Evolutionary conservation across 495 filamentous ascomycete genomes (phyloP).

Genomic region (Tirmania nivea): DNA sequence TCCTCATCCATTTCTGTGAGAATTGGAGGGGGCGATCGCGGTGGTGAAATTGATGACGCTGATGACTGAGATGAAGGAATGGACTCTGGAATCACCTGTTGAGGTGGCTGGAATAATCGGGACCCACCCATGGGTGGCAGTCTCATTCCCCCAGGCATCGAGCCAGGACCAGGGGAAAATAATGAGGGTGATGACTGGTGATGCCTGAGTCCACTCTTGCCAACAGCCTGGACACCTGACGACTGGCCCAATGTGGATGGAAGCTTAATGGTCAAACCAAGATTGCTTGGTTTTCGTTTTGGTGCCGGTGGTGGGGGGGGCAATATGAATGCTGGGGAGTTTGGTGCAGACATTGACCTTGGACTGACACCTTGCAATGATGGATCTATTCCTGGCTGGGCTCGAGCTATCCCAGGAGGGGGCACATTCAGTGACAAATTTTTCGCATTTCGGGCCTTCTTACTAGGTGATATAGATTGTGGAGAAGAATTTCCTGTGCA

Average conservation of each 20-base stretch:
- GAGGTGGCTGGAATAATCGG: constrained; percentile 13
- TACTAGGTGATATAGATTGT: constrained; percentile 42
- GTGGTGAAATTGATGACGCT: constrained; percentile 16
- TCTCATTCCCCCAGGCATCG: constrained; percentile 41
- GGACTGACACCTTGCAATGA: constrained; percentile 23
- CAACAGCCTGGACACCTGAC: constrained; percentile 14
- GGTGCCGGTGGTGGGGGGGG: constrained; percentile 41
- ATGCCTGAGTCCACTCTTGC: constrained; percentile 32
- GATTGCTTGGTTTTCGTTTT: constrained; percentile 54
- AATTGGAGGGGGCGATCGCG: constrained; percentile 12
- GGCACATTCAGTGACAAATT: constrained; percentile 76
- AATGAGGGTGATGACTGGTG: constrained; percentile 49
- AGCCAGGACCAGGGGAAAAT: constrained; percentile 36
- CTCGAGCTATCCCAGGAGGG: constrained; percentile 24
- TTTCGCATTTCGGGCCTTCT: constrained; percentile 73
- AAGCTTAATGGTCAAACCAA: constrained; percentile 49
- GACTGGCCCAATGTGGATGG: constrained; percentile 29
- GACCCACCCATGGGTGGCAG: constrained; percentile 29
- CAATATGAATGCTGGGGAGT: constrained; percentile 63
- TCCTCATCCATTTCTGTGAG: constrained; percentile 33
- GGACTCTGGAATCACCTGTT: constrained; percentile 4
- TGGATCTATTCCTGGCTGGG: constrained; percentile 28
- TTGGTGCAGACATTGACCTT: constrained; percentile 43
- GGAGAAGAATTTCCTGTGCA: constrained; percentile 11
- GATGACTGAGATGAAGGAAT: constrained; percentile 13